Conservation (phyloP, 306 rosid genomes). For the Phaseolus lunatus region DNA sequence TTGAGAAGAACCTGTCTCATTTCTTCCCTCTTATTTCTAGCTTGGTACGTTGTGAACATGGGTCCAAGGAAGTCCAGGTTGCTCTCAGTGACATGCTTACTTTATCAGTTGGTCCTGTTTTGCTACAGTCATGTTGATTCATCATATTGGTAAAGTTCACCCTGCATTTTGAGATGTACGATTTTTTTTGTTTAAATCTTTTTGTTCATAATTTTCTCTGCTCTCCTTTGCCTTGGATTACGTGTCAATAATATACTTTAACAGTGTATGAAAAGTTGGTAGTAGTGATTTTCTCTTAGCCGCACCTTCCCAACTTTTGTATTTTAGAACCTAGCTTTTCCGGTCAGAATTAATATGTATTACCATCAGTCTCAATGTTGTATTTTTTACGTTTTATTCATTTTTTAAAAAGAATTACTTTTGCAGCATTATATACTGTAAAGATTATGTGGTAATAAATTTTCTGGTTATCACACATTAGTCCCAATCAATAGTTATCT, state of each 20-base stretch:
- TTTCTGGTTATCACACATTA: conserved; percentile 4
- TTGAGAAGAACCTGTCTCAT: conserved; percentile 71
- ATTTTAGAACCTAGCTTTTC: conserved; percentile 56
- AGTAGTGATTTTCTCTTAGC: conserved; percentile 57
- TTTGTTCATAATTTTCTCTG: conserved; percentile 50
- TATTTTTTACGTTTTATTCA: conserved; percentile 38
- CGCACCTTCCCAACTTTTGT: conserved; percentile 54
- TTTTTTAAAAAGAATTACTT: conserved; percentile 33
- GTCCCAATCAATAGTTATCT: background rate
- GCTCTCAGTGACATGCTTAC: conserved; percentile 93
- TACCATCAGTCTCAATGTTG: conserved; percentile 54
- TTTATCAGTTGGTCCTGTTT: conserved; percentile 84
- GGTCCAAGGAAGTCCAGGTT: conserved; percentile 86
- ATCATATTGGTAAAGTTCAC: conserved; percentile 46
- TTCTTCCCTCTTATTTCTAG: conserved; percentile 86
- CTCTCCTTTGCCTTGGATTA: conserved; percentile 29
- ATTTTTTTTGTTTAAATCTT: conserved; percentile 50
- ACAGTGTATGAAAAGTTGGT: conserved; percentile 63
- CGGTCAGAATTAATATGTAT: conserved; percentile 43
- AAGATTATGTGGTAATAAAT: conserved; percentile 19
- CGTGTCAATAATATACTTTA: conserved; percentile 63
- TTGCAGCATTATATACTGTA: conserved; percentile 24
- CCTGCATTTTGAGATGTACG: conserved; percentile 64
- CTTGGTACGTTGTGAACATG: conserved; percentile 93
- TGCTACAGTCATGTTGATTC: conserved; percentile 84